Base-by-base conservation (phyloP, 345 rosid genomes). In the Salix viminalis region DNA sequence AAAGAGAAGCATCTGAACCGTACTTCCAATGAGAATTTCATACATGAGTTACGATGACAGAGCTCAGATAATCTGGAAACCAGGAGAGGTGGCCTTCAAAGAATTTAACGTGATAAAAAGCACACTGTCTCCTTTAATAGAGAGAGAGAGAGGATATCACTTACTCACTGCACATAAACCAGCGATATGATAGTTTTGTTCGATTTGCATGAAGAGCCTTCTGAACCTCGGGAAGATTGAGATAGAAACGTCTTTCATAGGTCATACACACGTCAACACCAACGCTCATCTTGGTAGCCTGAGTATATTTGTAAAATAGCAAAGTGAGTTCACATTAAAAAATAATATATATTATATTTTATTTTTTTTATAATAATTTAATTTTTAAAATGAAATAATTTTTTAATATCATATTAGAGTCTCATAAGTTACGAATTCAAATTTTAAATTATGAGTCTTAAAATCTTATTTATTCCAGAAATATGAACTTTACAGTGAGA, bases 161-260 rank as follows among this genome's bases (percentile, higher is more conserved):
- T 81, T 83, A 91, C 97, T 79, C 6, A 61, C 93, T 90, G 82
- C 99, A 94, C 97, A 90, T 91, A n/a, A 91, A 75, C 99, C 98
- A 93, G 15, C 56, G 5, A 78, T 91, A 86, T 28, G 93, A 88
- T 30, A 91, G 81, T 34, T 79, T 80, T 41, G 97, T 93, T 23
- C 91, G 86, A 78, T 93, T 95, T 0, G 97, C 97, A 76, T 93
- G 98, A 80, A 95, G 96, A 70, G 97, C 98, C 82, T 84, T 83
- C 85, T 93, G 99, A 74, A 95, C 99, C 82, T 89, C 91, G 7
- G 96, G 94, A 65, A 93, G 93, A 86, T 87, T 93, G 78, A 95
- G 79, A 84, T 95, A 93, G 83, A 91, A 81, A 19, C 66, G 78
- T 58, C 92, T 86, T 84, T 93, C 97, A 21, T 21, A 85, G 37